These are phyloP conservation scores for Nannochloropsis salina DNA, from an alignment of 108 stramenopile species.

Conservation along the genomic window DNA sequence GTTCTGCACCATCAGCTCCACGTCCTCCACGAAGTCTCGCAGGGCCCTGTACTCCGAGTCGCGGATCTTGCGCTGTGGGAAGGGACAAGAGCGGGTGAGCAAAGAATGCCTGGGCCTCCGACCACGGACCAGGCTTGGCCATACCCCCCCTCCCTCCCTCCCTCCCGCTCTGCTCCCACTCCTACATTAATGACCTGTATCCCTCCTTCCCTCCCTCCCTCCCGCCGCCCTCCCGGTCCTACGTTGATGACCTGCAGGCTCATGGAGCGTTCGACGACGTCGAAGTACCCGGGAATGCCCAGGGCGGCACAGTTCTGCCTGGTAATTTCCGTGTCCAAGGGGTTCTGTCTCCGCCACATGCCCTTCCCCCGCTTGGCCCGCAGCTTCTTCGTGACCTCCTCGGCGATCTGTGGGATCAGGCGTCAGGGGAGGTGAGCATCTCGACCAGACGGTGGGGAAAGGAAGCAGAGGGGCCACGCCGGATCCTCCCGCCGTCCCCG, in stretches of 20 bases:
- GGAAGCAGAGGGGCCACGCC: no score
- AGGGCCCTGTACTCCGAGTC: not conserved
- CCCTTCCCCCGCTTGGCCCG: conserved; percentile 11
- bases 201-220: no score
- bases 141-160: not conserved
- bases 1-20: not conserved
- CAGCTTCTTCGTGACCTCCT: conserved; percentile 1
- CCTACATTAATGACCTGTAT: no score
- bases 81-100: not conserved
- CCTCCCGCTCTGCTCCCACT: not conserved
- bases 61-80: not conserved
- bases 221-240: no score
- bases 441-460: no score
- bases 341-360: conserved; percentile 14
- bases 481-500: no score
- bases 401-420: conserved; percentile 19
- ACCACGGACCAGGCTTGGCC: not conserved
- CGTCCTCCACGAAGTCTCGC: not conserved
- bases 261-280: not conserved
- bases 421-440: no score
- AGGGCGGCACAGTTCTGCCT: not conserved
- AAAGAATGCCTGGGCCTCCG: not conserved
- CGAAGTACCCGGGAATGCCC: conserved; percentile 11
- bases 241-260: not conserved
- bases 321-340: not conserved